phyloP scores from a whole-genome alignment of 2,329 filamentous ascomycete species.

The Venturia carpophila region DNA sequence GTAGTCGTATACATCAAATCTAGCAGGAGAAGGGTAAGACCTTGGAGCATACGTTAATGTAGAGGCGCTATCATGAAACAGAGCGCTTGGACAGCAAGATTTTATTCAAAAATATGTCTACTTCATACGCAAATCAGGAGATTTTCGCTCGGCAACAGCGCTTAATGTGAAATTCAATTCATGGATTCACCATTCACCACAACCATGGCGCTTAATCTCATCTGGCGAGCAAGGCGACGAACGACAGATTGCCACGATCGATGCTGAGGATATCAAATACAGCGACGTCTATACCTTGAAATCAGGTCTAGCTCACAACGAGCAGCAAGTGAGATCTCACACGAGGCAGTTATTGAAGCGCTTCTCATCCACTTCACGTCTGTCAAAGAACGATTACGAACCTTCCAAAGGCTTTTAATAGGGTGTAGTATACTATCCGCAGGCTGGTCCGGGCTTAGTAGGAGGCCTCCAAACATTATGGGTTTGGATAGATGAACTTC shows the following conservation, averaged over 20 bases:
- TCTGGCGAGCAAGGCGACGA: not conserved
- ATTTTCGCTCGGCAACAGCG: not conserved
- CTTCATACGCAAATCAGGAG: too few species aligned
- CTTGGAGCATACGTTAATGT: not conserved
- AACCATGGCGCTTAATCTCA: not conserved
- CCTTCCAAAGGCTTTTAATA: not conserved
- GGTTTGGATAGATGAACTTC: not conserved
- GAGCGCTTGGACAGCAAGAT: not conserved
- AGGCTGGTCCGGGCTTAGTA: not conserved
- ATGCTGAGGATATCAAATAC: not conserved
- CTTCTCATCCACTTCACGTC: not conserved
- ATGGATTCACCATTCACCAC: not conserved
- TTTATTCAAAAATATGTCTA: not conserved
- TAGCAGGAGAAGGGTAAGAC: not conserved
- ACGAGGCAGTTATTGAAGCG: not conserved
- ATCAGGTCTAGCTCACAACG: not conserved
- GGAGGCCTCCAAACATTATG: not conserved
- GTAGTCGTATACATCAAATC: not conserved
- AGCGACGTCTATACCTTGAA: not conserved
- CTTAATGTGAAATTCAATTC: not conserved
- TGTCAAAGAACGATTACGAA: not conserved
- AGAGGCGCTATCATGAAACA: not conserved
- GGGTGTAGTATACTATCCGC: not conserved
- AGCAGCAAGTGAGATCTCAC: not conserved
- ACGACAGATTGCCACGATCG: not conserved